Conservation (phyloP, 257 asterid genomes). For the Lycium barbarum region DNA sequence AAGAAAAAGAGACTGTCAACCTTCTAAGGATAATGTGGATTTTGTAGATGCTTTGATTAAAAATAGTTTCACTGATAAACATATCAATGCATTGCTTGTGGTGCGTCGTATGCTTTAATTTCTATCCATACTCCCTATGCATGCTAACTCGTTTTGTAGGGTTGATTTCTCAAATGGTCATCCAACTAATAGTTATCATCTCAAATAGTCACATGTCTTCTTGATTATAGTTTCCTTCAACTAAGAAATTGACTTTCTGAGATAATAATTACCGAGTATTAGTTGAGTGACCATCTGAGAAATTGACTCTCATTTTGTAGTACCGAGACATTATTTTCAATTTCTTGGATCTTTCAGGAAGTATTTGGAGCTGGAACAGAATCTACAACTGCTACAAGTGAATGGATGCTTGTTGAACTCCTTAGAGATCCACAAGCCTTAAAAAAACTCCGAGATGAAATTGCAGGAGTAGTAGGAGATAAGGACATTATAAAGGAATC, state of each 20-base stretch:
- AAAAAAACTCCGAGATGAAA: conserved; percentile 3
- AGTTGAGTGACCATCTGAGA: too few species aligned
- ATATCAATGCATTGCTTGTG: conserved; percentile 1
- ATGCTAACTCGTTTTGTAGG: too few species aligned
- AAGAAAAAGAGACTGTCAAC: not conserved
- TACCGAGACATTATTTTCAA: not conserved
- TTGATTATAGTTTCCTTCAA: too few species aligned
- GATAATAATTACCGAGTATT: too few species aligned
- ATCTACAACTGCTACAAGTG: conserved; percentile 18
- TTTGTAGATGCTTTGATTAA: not conserved
- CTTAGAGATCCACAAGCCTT: not conserved
- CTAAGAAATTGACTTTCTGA: too few species aligned
- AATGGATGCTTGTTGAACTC: conserved; percentile 23
- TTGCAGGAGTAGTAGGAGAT: not conserved
- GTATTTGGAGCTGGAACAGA: conserved; percentile 22
- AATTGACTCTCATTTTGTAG: too few species aligned
- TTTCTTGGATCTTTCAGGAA: not conserved
- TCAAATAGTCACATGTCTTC: too few species aligned
- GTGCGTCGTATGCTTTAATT: not conserved
- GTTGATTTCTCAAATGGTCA: too few species aligned
- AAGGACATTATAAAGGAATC: conserved; percentile 23
- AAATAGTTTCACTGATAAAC: not conserved
- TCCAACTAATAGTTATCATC: too few species aligned
- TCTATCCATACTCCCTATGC: too few species aligned
- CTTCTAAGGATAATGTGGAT: not conserved